These are phyloP conservation scores for Viridothelium virens DNA, from an alignment of 495 filamentous ascomycete species.

Conservation along the genomic window DNA sequence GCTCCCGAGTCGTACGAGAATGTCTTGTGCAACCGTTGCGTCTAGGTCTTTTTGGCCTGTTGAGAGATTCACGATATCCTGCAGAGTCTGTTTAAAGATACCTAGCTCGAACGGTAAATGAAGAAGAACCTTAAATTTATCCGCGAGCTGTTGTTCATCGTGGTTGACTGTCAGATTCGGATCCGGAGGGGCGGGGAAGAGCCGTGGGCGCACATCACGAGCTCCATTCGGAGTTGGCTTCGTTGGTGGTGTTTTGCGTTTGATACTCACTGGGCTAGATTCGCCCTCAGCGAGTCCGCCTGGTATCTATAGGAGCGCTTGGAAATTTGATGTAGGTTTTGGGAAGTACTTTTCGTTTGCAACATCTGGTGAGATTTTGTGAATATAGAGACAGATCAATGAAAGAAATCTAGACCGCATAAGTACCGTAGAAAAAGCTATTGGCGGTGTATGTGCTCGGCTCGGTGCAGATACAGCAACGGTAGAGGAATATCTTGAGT, in stretches of 20 bases:
- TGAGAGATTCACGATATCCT: background rate
- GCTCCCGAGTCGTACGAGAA: background rate
- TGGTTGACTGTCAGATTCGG: background rate
- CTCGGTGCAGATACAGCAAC: no score
- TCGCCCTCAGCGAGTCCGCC: background rate
- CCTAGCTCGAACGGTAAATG: background rate
- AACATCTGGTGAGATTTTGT: no score
- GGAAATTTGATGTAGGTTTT: no score
- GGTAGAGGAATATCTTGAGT: no score
- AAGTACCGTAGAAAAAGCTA: no score
- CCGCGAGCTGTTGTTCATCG: background rate
- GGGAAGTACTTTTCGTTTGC: no score
- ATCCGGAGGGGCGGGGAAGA: background rate
- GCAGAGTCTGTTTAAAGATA: background rate
- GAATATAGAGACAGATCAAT: no score
- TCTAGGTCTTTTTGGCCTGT: background rate
- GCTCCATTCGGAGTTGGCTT: background rate
- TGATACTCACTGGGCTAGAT: background rate
- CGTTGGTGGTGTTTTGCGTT: background rate
- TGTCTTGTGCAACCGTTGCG: background rate
- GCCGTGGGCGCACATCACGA: background rate
- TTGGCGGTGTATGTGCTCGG: no score
- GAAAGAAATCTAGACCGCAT: no score
- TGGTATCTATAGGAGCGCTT: background rate
- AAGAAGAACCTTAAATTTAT: background rate